Base-by-base conservation (phyloP, 257 asterid species). In the Nicotiana obtusifolia region DNA sequence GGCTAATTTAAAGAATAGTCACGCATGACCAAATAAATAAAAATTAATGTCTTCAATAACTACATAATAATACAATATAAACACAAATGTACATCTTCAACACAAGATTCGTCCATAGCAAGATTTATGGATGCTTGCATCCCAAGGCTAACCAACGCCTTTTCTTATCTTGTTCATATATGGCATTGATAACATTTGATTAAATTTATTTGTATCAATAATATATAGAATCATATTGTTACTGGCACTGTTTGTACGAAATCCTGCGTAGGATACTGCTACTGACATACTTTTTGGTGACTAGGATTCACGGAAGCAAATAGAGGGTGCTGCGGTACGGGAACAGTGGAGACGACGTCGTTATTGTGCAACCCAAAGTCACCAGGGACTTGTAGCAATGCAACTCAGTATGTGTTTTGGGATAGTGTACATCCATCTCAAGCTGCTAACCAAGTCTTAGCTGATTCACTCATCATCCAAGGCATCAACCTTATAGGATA, bases 371-470 rank as follows among this genome's bases (percentile, higher is more conserved):
- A 94, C 78, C 89, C 93, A 0, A 89, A 87, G 49, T 92, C 99
- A 22, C 66, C 81, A 3, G 97, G 99, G 35, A 93, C 97, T 7
- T 96, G 98, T 81, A 83, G 85, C 84, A 94, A 96, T 75, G 92
- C 98, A 3, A 79, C 94, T 11, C 86, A 93, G 81, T 93, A 84
- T 76, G 99, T 96, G 86, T 96, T 96, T 54, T 96, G 97, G 98
- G 99, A 96, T 86, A 87, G 95, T 65, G 99, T 96, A 30, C 99
- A 96, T 89, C 99, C 99, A 0, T 91, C 99, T 76, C 84, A 96
- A 84, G 98, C 97, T 2, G 97, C 98, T 15, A 93, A 94, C 75
- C 92, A 91, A 84, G 79, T 94, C 31, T 92, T 95, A 61, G 97
- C 99, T 0, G 93, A 92, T 81, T 59, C 88, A 7, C 83, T 94